These are phyloP conservation scores for Cystofilobasidium bisporidii DNA, from an alignment of 768 basidiomycete genomes.

Conservation along the genomic window DNA sequence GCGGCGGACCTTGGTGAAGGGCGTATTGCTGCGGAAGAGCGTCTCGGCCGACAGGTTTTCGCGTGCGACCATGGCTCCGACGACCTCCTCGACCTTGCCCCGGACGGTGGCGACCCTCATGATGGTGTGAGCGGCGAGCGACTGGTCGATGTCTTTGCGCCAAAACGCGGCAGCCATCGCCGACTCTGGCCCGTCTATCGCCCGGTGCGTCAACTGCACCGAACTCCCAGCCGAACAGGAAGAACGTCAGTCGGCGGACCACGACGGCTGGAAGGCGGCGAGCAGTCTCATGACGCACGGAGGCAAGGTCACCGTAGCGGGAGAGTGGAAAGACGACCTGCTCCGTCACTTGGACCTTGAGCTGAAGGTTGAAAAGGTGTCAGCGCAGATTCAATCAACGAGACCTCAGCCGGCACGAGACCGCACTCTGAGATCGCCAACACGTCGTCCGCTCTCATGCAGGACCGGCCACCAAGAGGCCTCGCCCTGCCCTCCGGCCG, in stretches of 20 bases:
- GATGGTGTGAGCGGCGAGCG: conserved; percentile 49
- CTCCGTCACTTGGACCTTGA: neutral
- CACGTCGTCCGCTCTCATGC: neutral
- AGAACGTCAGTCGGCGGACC: neutral
- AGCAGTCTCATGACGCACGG: neutral
- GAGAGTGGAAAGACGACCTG: conserved; percentile 16
- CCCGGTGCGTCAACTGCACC: neutral
- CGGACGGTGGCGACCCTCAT: conserved; percentile 62
- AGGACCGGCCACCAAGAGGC: neutral
- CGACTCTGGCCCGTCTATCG: neutral
- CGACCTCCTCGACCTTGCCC: conserved; percentile 60
- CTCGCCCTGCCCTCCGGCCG: neutral
- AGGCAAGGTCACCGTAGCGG: neutral
- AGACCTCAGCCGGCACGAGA: neutral
- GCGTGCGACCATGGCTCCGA: conserved; percentile 34
- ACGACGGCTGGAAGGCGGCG: neutral
- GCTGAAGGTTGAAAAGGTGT: neutral
- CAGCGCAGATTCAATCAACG: too few species aligned
- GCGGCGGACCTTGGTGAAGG: conserved; percentile 42
- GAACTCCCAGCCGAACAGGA: neutral
- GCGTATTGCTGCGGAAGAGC: conserved; percentile 52
- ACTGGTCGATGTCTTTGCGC: conserved; percentile 51
- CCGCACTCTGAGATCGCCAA: conserved; percentile 6
- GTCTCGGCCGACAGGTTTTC: conserved; percentile 46
- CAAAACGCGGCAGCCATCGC: conserved; percentile 45